Evolutionary conservation across 257 asterid species (phyloP).

Genomic region (Anisodus tanguticus): DNA sequence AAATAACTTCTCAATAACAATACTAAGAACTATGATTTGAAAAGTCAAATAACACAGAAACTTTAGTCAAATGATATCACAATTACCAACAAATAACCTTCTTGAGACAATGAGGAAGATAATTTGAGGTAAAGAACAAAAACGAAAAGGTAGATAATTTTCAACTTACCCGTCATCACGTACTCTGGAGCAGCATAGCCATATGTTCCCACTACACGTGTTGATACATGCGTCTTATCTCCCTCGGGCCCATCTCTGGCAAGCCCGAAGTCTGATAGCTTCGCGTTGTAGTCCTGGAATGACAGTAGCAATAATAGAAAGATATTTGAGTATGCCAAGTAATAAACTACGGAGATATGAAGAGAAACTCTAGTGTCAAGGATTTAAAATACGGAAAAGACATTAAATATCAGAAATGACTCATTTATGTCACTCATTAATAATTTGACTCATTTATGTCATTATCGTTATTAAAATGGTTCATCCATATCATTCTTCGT

Average conservation of each 20-base stretch:
- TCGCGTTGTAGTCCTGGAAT: constrained; percentile 75
- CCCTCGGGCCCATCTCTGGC: constrained; percentile 89
- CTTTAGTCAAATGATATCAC: background rate
- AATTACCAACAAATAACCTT: background rate
- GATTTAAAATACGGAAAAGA: no score
- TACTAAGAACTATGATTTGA: background rate
- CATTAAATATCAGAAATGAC: no score
- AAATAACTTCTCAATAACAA: background rate
- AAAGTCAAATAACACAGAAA: background rate
- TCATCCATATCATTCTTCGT: no score
- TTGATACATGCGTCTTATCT: constrained; percentile 82
- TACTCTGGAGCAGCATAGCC: constrained; percentile 93
- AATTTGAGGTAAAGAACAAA: background rate
- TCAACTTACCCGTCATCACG: constrained; percentile 65
- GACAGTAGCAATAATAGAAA: constrained; percentile 23
- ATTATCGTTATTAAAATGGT: no score
- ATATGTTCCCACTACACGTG: constrained; percentile 85
- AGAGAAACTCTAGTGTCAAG: background rate
- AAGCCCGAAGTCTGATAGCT: constrained; percentile 89
- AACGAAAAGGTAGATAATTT: background rate
- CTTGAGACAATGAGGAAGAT: background rate
- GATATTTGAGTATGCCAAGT: constrained; percentile 26
- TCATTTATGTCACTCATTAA: no score
- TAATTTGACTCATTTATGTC: no score
- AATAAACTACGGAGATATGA: background rate